Evolutionary conservation across 23 red algal species (phyloP), one percentile per base, ranked within the genome.

Genomic region (Gracilaria caudata): DNA sequence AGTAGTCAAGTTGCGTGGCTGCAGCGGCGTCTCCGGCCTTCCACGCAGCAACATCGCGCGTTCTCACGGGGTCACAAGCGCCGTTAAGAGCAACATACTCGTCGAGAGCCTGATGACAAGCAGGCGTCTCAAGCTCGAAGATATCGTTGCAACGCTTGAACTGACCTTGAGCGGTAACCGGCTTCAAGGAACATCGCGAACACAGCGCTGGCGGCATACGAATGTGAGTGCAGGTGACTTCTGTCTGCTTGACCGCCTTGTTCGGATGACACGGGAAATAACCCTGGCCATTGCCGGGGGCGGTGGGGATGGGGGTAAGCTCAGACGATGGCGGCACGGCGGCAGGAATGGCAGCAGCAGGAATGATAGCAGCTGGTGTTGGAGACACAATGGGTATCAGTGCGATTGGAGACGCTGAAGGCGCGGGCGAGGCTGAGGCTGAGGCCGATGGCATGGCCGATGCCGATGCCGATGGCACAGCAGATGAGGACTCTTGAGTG

Each of bases 241-340:
- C 56, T n/a, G 51, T 79, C 39, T 89, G 68, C 51, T 61, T 65
- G 0, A 12, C 32, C 30, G 66, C 43, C 60, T 89, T 89, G 61
- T 44, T 79, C 10, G 85, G 85, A 37, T 89, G 85, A 43, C 85
- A 89, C 30, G 85, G 85, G 60, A 79, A 89, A 54, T 78, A 89
- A 14, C 85, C 73, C 32, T 78, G 55, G 21, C 63, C 68, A 46
- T 23, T 46, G 39, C 60, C 61, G 11, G 65, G 14, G n/a, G 65
- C 63, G 82, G 49, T 71, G 9, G 66, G 41, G 20, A 51, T 73
- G 7, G 82, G 9, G 19, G 82, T 16, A 59, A n/a, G 23, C 8
- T 19, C 34, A 60, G 63, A 37, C 65, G 82, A 24, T 35, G 49
- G 82, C 3, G 65, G 65, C 28, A 21, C 36, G 40, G 43, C 9